These are phyloP conservation scores for Malus fusca DNA, from an alignment of 306 rosid genomes.

Conservation along the genomic window DNA sequence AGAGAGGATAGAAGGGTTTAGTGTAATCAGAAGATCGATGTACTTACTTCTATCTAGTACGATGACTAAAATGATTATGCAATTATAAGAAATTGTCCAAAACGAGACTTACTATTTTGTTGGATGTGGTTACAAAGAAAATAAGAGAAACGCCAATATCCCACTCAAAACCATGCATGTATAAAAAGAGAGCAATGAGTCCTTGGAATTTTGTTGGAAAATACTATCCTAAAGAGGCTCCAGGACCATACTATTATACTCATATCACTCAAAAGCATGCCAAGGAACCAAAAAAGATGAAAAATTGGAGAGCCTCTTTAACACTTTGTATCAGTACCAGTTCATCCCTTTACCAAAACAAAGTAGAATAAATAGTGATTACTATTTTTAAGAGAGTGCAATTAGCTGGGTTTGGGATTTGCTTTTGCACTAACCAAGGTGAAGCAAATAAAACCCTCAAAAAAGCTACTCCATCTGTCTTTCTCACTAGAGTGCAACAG, in stretches of 20 bases:
- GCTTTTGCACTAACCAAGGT: slow-evolving; percentile 52
- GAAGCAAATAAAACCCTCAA: slow-evolving; percentile 21
- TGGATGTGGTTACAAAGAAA: slow-evolving; percentile 12
- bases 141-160: slow-evolving; percentile 36
- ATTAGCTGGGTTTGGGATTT: slow-evolving; percentile 28
- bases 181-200: slow-evolving; percentile 17
- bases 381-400: slow-evolving; percentile 25
- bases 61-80: slow-evolving; percentile 34
- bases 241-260: background rate
- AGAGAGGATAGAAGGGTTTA: background rate
- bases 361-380: background rate
- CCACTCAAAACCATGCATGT: slow-evolving; percentile 48
- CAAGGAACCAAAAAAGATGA: background rate
- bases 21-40: background rate
- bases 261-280: slow-evolving; percentile 6
- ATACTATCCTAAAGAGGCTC: background rate
- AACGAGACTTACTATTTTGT: slow-evolving; percentile 30
- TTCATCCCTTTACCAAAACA: background rate
- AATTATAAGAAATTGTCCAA: slow-evolving; percentile 40
- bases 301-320: background rate
- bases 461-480: slow-evolving; percentile 29
- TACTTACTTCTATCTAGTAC: background rate
- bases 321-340: background rate
- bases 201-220: slow-evolving; percentile 14
- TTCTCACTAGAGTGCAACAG: slow-evolving; percentile 2